Evolutionary conservation across 164 flowering plant species (phyloP), one percentile per base, ranked within the genome.

Genomic region (Saururus chinensis): DNA sequence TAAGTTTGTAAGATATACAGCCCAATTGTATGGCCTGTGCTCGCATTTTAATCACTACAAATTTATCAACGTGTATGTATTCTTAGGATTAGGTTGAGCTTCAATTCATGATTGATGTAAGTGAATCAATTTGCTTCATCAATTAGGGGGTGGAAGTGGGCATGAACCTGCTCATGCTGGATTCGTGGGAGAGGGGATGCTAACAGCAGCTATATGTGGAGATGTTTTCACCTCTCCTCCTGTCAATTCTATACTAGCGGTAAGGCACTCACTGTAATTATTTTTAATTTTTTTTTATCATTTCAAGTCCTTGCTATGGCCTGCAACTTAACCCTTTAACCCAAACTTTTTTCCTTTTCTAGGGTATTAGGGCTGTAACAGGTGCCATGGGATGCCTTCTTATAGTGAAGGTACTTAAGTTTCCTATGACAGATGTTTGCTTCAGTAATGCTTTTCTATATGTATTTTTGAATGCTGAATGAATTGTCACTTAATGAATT

Each of bases 111-210:
- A 8, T 41, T 41, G 45, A 52, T 52, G n/a, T 19, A 19, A 8
- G 13, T 21, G 7, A 19, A 52, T 21, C 55, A 52, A 56, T 11
- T 61, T 48, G 30, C 14, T 63, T 61, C 56, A 7, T 62, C 21
- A 14, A 63, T 37, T 75, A 93, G 97, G 98, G 24, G 98, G 97
- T 71, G 98, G 98, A 68, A 93, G 98, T 77, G 98, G 98, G 40
- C 98, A 93, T 82, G 98, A 93, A 74, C 98, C 97, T 72, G 92
- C 99, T 65, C 95, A 93, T 72, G 85, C 95, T 80, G 97, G 97
- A 68, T 93, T 79, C 78, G 99, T 89, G 40, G 98, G 97, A 63
- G 90, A 88, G 64, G 97, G 97, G 70, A 93, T 93, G 99, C 85
- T 93, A 57, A 84, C 95, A 51, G 96, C 99, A 65, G 97, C 99